These are phyloP conservation scores for Niveomyces coronatus DNA, from an alignment of 2,329 filamentous ascomycete genomes.

Conservation along the genomic window DNA sequence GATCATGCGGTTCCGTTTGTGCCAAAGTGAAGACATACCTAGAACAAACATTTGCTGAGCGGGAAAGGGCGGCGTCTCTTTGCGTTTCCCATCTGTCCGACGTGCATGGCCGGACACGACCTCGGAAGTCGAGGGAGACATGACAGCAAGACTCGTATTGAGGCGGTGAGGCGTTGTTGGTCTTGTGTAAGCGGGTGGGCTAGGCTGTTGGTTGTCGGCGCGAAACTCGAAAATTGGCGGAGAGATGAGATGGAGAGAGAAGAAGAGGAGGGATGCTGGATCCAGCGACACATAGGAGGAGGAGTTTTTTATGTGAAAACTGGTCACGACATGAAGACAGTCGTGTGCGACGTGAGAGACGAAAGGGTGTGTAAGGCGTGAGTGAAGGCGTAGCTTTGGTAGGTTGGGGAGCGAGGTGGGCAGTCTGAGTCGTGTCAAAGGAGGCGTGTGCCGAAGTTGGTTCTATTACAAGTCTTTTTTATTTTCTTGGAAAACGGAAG, in stretches of 20 bases:
- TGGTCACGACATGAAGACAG: background rate
- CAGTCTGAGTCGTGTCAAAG: background rate
- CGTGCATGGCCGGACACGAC: constrained; percentile 14
- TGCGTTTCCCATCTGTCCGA: constrained; percentile 13
- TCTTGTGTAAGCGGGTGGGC: constrained; percentile 4
- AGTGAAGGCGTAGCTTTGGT: background rate
- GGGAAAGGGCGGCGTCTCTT: constrained; percentile 25
- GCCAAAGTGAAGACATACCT: constrained; percentile 26
- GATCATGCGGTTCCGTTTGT: too few species aligned
- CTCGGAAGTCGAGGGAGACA: constrained; percentile 17
- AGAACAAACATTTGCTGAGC: constrained; percentile 41
- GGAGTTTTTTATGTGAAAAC: background rate
- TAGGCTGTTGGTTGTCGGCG: background rate
- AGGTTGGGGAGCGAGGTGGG: background rate
- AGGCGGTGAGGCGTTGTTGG: constrained; percentile 5
- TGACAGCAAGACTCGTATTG: constrained; percentile 15
- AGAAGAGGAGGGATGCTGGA: background rate
- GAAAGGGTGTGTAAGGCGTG: background rate
- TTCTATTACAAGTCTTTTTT: too few species aligned
- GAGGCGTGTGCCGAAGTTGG: background rate
- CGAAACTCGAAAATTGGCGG: background rate
- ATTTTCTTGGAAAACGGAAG: too few species aligned
- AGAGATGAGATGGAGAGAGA: background rate
- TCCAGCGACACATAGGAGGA: too few species aligned
- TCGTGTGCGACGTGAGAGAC: background rate